phyloP scores from a whole-genome alignment of 2,329 filamentous ascomycete genomes.

The Allantophomopsis cytisporea region DNA sequence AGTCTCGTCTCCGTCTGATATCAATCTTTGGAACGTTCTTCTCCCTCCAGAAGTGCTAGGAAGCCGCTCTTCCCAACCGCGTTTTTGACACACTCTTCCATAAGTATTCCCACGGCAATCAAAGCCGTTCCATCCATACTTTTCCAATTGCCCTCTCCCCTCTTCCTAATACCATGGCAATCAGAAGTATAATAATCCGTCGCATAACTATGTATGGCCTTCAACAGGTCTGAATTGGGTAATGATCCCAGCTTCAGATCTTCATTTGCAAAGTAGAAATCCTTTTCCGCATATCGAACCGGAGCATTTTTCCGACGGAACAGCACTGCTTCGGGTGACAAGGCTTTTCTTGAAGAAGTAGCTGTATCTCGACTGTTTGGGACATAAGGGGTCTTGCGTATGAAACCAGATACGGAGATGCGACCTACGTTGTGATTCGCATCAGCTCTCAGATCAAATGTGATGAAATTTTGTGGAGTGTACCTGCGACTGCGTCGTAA shows the following conservation, averaged over 20 bases:
- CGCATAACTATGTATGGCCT: constrained; percentile 53
- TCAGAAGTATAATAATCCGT: constrained; percentile 46
- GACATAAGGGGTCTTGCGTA: constrained; percentile 14
- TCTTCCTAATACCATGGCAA: constrained; percentile 5
- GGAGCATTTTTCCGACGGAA: constrained; percentile 53
- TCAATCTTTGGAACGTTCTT: constrained; percentile 1
- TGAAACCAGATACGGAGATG: constrained; percentile 27
- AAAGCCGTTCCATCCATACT: constrained; percentile 72
- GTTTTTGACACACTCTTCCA: constrained; percentile 56
- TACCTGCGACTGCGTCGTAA: constrained; percentile 64
- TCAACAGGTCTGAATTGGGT: constrained; percentile 57
- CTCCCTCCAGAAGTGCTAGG: constrained; percentile 55
- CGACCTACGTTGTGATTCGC: constrained; percentile 17
- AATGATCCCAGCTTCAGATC: constrained; percentile 37
- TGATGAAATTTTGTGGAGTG: constrained; percentile 1
- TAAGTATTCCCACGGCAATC: constrained; percentile 58
- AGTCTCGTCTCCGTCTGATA: too few species aligned
- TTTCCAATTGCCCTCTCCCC: constrained; percentile 22
- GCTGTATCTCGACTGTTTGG: constrained; percentile 16
- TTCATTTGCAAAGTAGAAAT: constrained; percentile 56
- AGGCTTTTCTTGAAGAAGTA: constrained; percentile 15
- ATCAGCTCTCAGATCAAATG: constrained; percentile 5
- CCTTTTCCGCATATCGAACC: constrained; percentile 52
- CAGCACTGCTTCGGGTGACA: constrained; percentile 58
- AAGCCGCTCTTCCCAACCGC: constrained; percentile 52